Evolutionary conservation across 2,329 filamentous ascomycete genomes (phyloP), one percentile per base, ranked within the genome.

Genomic region (Xylariaceae sp.): DNA sequence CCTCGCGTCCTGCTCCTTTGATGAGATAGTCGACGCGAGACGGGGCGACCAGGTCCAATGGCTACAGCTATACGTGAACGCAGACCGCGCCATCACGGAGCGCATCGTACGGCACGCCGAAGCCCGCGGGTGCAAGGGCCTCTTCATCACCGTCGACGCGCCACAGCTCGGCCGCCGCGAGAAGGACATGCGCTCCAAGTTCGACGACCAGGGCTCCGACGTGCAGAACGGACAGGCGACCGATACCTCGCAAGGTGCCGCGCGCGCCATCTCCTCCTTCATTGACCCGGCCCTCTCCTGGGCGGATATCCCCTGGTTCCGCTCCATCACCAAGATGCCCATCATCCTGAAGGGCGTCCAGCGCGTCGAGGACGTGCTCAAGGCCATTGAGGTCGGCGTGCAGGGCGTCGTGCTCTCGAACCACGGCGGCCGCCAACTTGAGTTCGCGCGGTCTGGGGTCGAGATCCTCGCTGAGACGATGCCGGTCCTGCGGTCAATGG

Each of bases 61-160:
- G 94, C 78, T 99, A 62, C 94, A 99, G 74, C 83, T 99, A 0
- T 95, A 96, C 74, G 89, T 99, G 64, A 99, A 99, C 81, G 94
- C 95, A 72, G 88, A 99, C 75, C 87, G 94, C 54, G 81, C 80
- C 34, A 92, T 99, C 71, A 99, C 94, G 6, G 84, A 88, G 73
- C 83, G 83, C 60, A 97, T 99, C 64, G 88, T 99, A 47, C 72
- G 92, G 74, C 90, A 97, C 72, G 94, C 94, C 57, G 94, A 99
- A 75, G 77, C 77, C 67, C 86, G 94, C 54, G 94, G 94, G 31
- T 97, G 94, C 79, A 94, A 89, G 73, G 94, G 87, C 7, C 84
- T 99, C 19, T 99, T 99, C 78, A 96, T 99, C 75, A 99, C 94
- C 2, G 94, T 99, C 52, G 94, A 99, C 71, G 94, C 94, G 50